Evolutionary conservation across 441 rosid genomes (phyloP).

Genomic region (Pelargonium citronellum): DNA sequence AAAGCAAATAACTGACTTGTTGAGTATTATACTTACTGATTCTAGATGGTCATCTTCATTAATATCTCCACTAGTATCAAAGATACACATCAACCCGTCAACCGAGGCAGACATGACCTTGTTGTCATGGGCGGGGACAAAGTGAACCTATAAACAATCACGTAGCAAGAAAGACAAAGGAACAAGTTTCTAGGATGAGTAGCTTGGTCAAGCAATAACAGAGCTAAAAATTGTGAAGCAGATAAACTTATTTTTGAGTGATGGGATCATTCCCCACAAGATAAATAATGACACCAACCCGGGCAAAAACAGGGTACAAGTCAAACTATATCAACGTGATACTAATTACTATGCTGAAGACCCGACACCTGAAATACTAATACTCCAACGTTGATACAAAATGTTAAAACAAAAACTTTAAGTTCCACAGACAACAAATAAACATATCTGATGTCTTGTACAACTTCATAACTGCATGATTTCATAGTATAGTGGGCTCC

Average conservation of each 20-base stretch:
- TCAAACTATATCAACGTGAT: background rate
- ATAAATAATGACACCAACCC: background rate
- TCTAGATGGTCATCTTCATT: slow-evolving; percentile 82
- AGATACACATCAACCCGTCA: slow-evolving; percentile 79
- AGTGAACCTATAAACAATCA: slow-evolving; percentile 50
- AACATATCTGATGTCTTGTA: background rate
- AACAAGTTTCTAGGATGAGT: background rate
- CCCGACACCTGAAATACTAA: background rate
- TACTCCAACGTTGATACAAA: no score
- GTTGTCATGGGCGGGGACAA: slow-evolving; percentile 58
- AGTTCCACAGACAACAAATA: no score
- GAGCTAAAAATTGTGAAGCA: background rate
- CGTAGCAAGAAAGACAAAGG: background rate
- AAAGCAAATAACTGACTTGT: background rate
- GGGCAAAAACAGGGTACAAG: background rate
- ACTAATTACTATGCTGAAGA: background rate
- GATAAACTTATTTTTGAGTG: background rate
- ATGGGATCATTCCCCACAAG: background rate
- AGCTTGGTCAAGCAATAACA: background rate
- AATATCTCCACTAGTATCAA: slow-evolving; percentile 67
- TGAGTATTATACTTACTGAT: slow-evolving; percentile 48
- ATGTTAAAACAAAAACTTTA: no score
- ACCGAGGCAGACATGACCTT: slow-evolving; percentile 81
- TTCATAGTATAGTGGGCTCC: background rate
- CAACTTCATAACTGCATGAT: background rate